Conservation (phyloP, 495 filamentous ascomycete genomes). For the Tuber melanosporum region DNA sequence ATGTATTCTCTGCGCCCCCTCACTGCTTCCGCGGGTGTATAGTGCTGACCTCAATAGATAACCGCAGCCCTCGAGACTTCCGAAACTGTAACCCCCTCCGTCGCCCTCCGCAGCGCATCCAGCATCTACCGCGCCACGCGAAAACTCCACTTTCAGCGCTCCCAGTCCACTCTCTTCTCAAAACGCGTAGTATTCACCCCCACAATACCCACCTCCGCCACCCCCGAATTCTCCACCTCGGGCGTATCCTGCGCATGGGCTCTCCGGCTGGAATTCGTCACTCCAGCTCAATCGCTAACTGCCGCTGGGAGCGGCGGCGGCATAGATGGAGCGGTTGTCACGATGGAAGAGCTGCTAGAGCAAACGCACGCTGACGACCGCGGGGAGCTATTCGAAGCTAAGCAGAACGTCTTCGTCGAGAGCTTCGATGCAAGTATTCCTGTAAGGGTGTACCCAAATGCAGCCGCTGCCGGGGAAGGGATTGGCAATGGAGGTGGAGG, state of each 20-base stretch:
- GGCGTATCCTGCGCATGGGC: conserved; percentile 81
- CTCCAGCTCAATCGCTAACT: conserved; percentile 48
- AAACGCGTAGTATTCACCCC: conserved; percentile 70
- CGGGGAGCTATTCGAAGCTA: conserved; percentile 38
- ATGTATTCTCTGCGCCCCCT: conserved; percentile 46
- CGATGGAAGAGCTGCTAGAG: conserved; percentile 47
- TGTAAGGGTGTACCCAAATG: conserved; percentile 41
- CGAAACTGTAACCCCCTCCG: conserved; percentile 66
- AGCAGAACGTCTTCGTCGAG: conserved; percentile 37
- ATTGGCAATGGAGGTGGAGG: conserved; percentile 29
- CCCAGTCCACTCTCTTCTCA: conserved; percentile 74
- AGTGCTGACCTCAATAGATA: conserved; percentile 24
- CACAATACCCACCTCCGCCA: conserved; percentile 70
- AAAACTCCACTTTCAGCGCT: conserved; percentile 64
- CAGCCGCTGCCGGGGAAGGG: conserved; percentile 26
- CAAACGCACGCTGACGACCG: conserved; percentile 40
- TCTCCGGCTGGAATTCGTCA: conserved; percentile 82
- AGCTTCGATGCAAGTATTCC: conserved; percentile 42
- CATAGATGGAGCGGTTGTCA: conserved; percentile 34
- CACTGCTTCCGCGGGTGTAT: not conserved
- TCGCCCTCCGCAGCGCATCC: conserved; percentile 76
- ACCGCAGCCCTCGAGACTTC: conserved; percentile 69
- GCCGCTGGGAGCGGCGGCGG: conserved; percentile 37
- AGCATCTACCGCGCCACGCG: conserved; percentile 81
- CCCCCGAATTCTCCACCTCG: conserved; percentile 82